phyloP scores from a whole-genome alignment of 352 stramenopile species.

The Phytophthora aleatoria region DNA sequence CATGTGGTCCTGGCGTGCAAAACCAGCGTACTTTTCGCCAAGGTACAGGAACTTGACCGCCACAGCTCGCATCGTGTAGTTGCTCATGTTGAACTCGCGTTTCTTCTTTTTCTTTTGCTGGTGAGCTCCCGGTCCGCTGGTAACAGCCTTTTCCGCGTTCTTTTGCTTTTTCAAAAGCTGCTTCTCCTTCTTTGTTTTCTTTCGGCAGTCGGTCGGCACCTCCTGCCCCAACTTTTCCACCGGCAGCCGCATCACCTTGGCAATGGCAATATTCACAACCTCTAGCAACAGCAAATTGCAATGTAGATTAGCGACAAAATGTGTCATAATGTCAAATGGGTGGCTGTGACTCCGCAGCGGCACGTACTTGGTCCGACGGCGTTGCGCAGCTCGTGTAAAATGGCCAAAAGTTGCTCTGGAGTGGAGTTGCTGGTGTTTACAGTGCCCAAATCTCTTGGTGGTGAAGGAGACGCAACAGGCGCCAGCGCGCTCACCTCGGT shows the following conservation, averaged over 20 bases:
- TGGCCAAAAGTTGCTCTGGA: slow-evolving; percentile 59
- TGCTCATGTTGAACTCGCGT: slow-evolving; percentile 78
- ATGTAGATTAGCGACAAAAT: not conserved
- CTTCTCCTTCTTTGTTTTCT: slow-evolving; percentile 36
- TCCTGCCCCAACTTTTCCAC: slow-evolving; percentile 10
- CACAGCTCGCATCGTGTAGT: slow-evolving; percentile 73
- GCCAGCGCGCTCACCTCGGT: slow-evolving; percentile 11
- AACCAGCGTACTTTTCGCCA: slow-evolving; percentile 90
- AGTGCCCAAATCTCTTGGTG: slow-evolving; percentile 29
- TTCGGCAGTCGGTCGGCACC: slow-evolving; percentile 7
- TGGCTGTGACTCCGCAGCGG: not conserved
- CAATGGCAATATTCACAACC: slow-evolving; percentile 72
- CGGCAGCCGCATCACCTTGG: slow-evolving; percentile 56
- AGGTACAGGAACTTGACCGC: slow-evolving; percentile 88
- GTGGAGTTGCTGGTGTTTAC: slow-evolving; percentile 42
- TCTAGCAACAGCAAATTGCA: slow-evolving; percentile 39
- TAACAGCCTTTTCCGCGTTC: slow-evolving; percentile 16
- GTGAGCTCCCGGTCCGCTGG: slow-evolving; percentile 1
- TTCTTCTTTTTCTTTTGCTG: slow-evolving; percentile 66
- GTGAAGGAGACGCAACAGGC: slow-evolving; percentile 5
- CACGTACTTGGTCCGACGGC: slow-evolving; percentile 67
- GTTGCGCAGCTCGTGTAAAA: slow-evolving; percentile 65
- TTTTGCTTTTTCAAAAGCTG: slow-evolving; percentile 28
- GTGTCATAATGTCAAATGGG: slow-evolving; percentile 10
- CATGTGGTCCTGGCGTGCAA: slow-evolving; percentile 87